A percentile compares a stretch with the other conserved stretches of the same genome.
Conservation (phyloP, 2,329 filamentous ascomycete genomes). For the Penicillium sp. region DNA sequence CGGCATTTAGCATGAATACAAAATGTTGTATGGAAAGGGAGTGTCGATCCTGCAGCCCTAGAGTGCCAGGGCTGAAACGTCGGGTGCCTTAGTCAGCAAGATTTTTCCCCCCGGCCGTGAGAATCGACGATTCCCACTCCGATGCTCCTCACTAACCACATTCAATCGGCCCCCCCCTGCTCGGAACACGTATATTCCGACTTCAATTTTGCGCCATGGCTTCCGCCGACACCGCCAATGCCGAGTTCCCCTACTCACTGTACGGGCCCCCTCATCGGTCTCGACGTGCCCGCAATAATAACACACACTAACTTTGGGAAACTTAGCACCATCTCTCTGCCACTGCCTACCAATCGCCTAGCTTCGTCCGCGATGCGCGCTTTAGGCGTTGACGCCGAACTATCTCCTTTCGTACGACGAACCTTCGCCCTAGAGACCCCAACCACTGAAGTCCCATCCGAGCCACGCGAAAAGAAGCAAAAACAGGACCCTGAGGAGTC, state of each 20-base stretch:
- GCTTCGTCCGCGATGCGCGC: slow-evolving; percentile 74
- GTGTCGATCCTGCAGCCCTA: not conserved
- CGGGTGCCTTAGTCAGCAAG: not conserved
- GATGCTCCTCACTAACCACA: not conserved
- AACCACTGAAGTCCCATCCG: slow-evolving; percentile 18
- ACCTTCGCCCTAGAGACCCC: slow-evolving; percentile 60
- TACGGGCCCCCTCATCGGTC: slow-evolving; percentile 22
- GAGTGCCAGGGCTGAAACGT: not conserved
- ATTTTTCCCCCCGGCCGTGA: not conserved
- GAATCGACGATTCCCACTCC: not conserved
- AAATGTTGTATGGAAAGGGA: not conserved
- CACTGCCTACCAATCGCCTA: slow-evolving; percentile 78
- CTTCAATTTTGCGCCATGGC: slow-evolving; percentile 16
- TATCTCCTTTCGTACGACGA: slow-evolving; percentile 80
- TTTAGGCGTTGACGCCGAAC: slow-evolving; percentile 82
- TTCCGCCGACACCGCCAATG: slow-evolving; percentile 16
- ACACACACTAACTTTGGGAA: slow-evolving; percentile 13
- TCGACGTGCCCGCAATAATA: slow-evolving; percentile 5
- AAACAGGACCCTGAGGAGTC: slow-evolving; percentile 33
- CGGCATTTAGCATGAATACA: not conserved
- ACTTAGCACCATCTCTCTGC: slow-evolving; percentile 70
- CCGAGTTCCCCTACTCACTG: slow-evolving; percentile 44
- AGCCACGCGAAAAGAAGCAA: slow-evolving; percentile 27
- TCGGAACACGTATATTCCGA: not conserved
- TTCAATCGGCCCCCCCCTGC: not conserved